These are phyloP conservation scores for Ustanciosporium gigantosporum DNA, from an alignment of 1,284 basidiomycete genomes.

Conservation along the genomic window DNA sequence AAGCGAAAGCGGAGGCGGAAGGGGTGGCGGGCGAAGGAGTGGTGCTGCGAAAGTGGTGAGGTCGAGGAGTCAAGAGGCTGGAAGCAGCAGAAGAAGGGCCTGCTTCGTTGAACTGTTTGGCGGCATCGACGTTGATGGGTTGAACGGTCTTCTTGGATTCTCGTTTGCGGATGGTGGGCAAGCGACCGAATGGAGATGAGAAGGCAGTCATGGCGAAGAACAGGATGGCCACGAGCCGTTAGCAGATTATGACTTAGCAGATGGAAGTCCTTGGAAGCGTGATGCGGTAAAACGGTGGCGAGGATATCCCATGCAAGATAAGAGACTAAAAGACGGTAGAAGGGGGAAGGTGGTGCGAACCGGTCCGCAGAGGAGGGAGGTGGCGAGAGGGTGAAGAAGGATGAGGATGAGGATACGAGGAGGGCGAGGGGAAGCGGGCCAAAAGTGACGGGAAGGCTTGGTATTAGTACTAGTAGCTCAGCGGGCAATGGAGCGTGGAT, in stretches of 20 bases:
- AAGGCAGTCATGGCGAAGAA: conserved; percentile 11
- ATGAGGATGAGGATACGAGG: not conserved
- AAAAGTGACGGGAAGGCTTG: too few species aligned
- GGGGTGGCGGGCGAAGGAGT: conserved; percentile 12
- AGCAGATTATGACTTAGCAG: too few species aligned
- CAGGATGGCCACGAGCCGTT: too few species aligned
- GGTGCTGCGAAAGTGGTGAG: conserved; percentile 10
- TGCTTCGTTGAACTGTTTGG: conserved; percentile 11
- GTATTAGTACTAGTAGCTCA: too few species aligned
- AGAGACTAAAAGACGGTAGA: too few species aligned
- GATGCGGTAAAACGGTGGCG: too few species aligned
- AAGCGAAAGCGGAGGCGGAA: conserved; percentile 4
- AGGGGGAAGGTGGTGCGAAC: too few species aligned
- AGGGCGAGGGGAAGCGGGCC: not conserved
- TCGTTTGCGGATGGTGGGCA: conserved; percentile 13
- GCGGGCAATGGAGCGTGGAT: too few species aligned
- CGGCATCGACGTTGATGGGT: conserved; percentile 32
- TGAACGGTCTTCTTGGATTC: conserved; percentile 11
- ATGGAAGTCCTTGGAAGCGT: too few species aligned
- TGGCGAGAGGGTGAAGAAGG: not conserved
- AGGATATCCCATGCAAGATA: too few species aligned
- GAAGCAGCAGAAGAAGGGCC: conserved; percentile 21
- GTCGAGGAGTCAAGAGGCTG: conserved; percentile 13
- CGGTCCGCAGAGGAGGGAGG: too few species aligned
- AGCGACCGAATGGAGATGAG: conserved; percentile 7